Percentiles rank a stretch among this genome's conserved stretches.
Evolutionary conservation across 768 basidiomycete genomes (phyloP).

Genomic region (Chiua virens): DNA sequence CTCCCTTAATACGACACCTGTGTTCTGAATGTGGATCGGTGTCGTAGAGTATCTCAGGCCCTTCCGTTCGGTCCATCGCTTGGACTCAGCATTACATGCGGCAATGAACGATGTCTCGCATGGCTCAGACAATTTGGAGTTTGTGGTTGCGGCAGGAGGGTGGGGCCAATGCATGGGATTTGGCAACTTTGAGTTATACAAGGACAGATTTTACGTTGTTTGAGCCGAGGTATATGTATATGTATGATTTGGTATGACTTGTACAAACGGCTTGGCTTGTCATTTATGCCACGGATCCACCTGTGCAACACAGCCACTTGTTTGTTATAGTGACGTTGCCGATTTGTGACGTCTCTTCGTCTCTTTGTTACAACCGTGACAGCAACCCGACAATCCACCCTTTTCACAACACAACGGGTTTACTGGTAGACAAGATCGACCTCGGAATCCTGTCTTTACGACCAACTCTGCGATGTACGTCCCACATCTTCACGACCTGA

Average conservation of each 20-base stretch:
- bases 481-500: no score
- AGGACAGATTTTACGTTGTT: conserved; percentile 80
- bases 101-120: conserved; percentile 77
- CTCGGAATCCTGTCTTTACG: conserved; percentile 67
- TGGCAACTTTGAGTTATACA: conserved; percentile 88
- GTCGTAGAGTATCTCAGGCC: conserved; percentile 94
- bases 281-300: no score
- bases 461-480: conserved; percentile 54
- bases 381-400: conserved; percentile 32
- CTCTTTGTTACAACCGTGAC: conserved; percentile 3
- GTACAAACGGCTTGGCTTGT: no score
- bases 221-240: conserved; percentile 61
- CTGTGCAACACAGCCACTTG: neutral
- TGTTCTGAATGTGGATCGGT: conserved; percentile 96
- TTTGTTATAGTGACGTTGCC: neutral
- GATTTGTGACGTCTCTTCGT: no score
- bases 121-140: conserved; percentile 88
- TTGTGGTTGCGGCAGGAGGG: conserved; percentile 87
- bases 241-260: no score
- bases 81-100: conserved; percentile 73
- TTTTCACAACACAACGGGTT: conserved; percentile 45
- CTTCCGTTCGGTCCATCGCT: conserved; percentile 68
- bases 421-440: conserved; percentile 59
- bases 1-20: conserved; percentile 91
- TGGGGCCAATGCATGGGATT: conserved; percentile 97